A percentile compares a stretch with the other conserved stretches of the same genome.
Conservation (phyloP, 495 filamentous ascomycete genomes). For the Annulohypoxylon moriforme region DNA sequence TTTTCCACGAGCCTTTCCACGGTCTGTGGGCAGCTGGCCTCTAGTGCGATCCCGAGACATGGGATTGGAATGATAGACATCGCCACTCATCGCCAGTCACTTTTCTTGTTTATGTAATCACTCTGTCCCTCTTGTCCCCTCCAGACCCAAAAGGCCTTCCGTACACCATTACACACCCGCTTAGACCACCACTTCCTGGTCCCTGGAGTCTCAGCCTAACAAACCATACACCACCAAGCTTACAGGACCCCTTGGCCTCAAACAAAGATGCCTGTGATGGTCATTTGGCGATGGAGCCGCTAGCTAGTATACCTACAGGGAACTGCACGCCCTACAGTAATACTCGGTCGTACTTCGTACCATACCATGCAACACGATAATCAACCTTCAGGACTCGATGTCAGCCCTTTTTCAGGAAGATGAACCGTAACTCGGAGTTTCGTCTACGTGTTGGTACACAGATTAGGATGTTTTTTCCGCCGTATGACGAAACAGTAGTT, state of each 20-base stretch:
- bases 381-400: neutral
- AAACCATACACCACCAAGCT: constrained; percentile 15
- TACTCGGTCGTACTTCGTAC: constrained; percentile 16
- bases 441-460: constrained; percentile 21
- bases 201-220: constrained; percentile 26
- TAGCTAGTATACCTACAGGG: constrained; percentile 14
- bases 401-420: neutral
- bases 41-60: constrained; percentile 46
- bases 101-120: constrained; percentile 21
- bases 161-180: constrained; percentile 12
- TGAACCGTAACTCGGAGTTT: constrained; percentile 28
- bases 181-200: constrained; percentile 35
- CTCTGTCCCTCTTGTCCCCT: neutral
- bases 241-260: constrained; percentile 38
- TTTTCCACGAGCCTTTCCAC: constrained; percentile 20
- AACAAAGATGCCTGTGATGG: constrained; percentile 34
- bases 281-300: constrained; percentile 26
- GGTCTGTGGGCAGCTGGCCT: constrained; percentile 20
- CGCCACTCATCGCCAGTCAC: constrained; percentile 16
- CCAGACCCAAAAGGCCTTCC: neutral
- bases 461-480: constrained; percentile 25
- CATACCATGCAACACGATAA: constrained; percentile 10
- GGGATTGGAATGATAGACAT: constrained; percentile 35
- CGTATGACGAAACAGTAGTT: constrained; percentile 40
- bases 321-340: constrained; percentile 18